Conservation (phyloP, 345 rosid genomes). For the Murraya paniculata region DNA sequence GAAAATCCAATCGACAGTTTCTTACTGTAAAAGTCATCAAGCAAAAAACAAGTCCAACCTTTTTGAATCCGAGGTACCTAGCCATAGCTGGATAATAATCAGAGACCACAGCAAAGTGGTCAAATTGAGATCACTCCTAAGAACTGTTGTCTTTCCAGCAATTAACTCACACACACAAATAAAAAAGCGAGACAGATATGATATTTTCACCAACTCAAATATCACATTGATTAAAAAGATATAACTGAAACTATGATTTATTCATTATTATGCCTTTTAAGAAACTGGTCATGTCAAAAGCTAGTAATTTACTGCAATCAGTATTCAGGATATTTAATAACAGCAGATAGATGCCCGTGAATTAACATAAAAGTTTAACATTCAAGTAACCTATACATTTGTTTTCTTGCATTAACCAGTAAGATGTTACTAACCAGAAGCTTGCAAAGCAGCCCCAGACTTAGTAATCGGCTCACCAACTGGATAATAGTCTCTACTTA, state of each 20-base stretch:
- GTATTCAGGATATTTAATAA: neutral
- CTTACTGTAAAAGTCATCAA: neutral
- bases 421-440: slow-evolving; percentile 67
- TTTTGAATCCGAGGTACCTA: neutral
- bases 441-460: slow-evolving; percentile 69
- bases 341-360: neutral
- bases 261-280: neutral
- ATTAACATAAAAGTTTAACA: neutral
- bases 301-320: neutral
- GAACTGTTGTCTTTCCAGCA: neutral
- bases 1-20: neutral
- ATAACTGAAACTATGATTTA: neutral
- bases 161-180: no score
- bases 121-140: no score
- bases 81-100: neutral
- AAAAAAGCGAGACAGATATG: neutral
- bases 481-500: slow-evolving; percentile 50
- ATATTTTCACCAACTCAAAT: no score
- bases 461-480: slow-evolving; percentile 67
- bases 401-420: neutral
- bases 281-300: neutral
- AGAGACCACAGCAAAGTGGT: neutral
- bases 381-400: neutral
- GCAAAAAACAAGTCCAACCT: neutral
- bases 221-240: neutral